These are phyloP conservation scores for Colletotrichum tamarilloi DNA, from an alignment of 2,329 filamentous ascomycete genomes.

Conservation along the genomic window DNA sequence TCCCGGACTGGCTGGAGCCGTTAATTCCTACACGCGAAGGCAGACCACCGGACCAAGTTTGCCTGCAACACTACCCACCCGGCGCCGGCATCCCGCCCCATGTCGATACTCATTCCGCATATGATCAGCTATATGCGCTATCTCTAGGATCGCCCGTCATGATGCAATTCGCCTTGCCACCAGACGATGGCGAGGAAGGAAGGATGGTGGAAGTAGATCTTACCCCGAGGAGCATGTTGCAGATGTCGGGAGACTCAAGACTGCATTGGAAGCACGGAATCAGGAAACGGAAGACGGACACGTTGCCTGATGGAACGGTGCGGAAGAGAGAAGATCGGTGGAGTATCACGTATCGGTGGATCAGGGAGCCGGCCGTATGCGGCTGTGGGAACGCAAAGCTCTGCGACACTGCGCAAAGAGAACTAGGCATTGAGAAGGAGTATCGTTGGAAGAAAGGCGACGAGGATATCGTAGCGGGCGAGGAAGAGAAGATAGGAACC, in stretches of 20 bases:
- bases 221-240: constrained; percentile 60
- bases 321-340: constrained; percentile 57
- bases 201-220: constrained; percentile 57
- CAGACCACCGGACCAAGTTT: constrained; percentile 66
- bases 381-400: constrained; percentile 61
- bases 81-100: constrained; percentile 71
- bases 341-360: constrained; percentile 68
- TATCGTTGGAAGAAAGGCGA: constrained; percentile 58
- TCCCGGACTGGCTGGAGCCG: constrained; percentile 62
- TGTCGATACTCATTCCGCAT: constrained; percentile 63
- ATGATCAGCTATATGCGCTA: constrained; percentile 57
- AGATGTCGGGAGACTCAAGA: constrained; percentile 60
- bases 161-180: constrained; percentile 55
- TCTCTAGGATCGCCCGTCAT: constrained; percentile 54
- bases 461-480: not conserved
- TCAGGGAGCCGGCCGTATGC: constrained; percentile 57
- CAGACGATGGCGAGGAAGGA: not conserved
- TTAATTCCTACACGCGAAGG: constrained; percentile 57
- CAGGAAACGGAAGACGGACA: constrained; percentile 63
- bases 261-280: constrained; percentile 69
- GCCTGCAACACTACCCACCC: constrained; percentile 69
- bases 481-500: not conserved
- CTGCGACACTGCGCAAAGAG: constrained; percentile 62
- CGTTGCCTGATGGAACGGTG: constrained; percentile 56
- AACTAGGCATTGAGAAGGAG: constrained; percentile 58